Evolutionary conservation across 2,329 filamentous ascomycete species (phyloP), one percentile per base, ranked within the genome.

Genomic region (Colletotrichum horii): DNA sequence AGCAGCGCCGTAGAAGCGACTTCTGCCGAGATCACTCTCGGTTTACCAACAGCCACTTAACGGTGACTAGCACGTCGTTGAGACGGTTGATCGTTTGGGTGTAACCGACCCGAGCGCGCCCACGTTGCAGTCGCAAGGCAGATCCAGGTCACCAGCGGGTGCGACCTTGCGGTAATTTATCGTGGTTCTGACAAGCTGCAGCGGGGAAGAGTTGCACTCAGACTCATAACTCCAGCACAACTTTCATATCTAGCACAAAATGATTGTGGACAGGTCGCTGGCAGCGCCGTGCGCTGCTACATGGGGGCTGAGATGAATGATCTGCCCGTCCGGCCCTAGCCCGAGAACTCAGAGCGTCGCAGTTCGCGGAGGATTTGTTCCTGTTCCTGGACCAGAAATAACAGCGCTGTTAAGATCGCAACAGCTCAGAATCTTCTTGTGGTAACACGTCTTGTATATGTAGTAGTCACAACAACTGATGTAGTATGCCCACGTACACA

Each of bases 271-370:
- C 52, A 55, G 52, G 22, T 38, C 66, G 36, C 48, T 26, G n/a
- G 22, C 43, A 36, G 66, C n/a, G 28, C 48, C 30, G 66, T 58
- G 30, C 32, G 26, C 22, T 16, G 3, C 66, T 36, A 65, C 55
- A 15, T 26, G 66, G 28, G 30, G 66, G 30, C 22, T 24, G 26
- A 68, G 65, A 34, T 34, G 48, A 26, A 66, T 69, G 61, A 74
- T 60, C 67, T 66, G 19, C 60, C 60, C 71, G 34, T 60, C 28
- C 71, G 58, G 71, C 43, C 61, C 67, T 48, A 75, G 34, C 28
- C 69, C 69, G 72, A 66, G 48, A 75, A 72, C 68, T 75, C 62
- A 66, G 60, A 75, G n/a, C 62, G 68, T 71, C 43, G 16, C 72
- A 75, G 16, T 56, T 58, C 43, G 34, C 61, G 61, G 68, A 75